Evolutionary conservation across 306 rosid species (phyloP), one percentile per base, ranked within the genome.

Genomic region (Medicago lupulina): DNA sequence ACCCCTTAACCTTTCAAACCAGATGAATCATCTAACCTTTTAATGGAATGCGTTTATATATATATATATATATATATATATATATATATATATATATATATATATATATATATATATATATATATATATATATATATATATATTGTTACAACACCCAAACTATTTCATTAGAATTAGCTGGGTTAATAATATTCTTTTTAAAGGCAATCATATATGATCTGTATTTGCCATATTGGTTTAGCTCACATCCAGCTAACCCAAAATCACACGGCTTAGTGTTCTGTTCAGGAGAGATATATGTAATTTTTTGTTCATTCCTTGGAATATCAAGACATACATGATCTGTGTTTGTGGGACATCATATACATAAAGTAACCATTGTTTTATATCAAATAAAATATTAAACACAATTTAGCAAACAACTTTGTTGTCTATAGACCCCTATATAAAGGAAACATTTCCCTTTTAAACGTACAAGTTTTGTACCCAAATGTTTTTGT

Each of bases 321-420:
- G 38, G 64, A 55, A 55, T 18, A 55, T 18, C 13, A 55, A 9
- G 60, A 58, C 67, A 31, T 4, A 7, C 18, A 60, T 61, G 18
- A 61, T 61, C 67, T 61, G 41, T 61, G 44, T 15, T 15, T 31
- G 67, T 61, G 67, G 61, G 65, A 59, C 65, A 59, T 3, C 65
- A 59, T 59, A 18, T 19, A 55, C 28, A 23, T 23, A 23, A 18
- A 2, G 2, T 55, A 19, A 55, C 34, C 61, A 55, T 55, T 55
- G 4, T 51, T 51, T 51, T 51, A 51, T 18, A 18, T 55, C 2
- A 55, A 9, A 55, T 55, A 21, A 18, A 54, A 54, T 54, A 50
- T 50, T 34, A 34, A 28, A 28, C 31, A 28, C 31, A 28, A 28
- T 28, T 28, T 28, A 28, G 31, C 31, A 28, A 0, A 28, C 43